Evolutionary conservation across 768 basidiomycete species (phyloP).

Genomic region (Phlebiopsis gigantea): DNA sequence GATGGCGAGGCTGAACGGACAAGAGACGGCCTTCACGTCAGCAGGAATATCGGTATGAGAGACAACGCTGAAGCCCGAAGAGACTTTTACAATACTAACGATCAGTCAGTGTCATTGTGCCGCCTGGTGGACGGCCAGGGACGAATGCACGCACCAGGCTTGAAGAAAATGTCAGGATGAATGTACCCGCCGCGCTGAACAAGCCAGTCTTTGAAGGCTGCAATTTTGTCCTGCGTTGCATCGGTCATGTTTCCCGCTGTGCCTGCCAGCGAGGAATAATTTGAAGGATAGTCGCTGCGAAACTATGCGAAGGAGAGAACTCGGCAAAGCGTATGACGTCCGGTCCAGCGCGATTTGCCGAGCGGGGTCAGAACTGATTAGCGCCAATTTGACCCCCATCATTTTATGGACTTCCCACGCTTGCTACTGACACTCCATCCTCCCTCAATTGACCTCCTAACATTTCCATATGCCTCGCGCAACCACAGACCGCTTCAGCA

Average conservation of each 20-base stretch:
- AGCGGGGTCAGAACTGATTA: not conserved
- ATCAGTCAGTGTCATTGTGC: not conserved
- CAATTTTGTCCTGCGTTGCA: constrained; percentile 6
- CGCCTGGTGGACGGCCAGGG: constrained; percentile 1
- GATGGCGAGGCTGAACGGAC: constrained; percentile 62
- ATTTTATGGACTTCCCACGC: not conserved
- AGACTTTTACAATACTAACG: constrained; percentile 9
- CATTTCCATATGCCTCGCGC: constrained; percentile 63
- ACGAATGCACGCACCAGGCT: constrained; percentile 35
- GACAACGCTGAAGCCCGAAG: constrained; percentile 43
- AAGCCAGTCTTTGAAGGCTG: constrained; percentile 48
- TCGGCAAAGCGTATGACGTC: not conserved
- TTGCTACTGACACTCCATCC: not conserved
- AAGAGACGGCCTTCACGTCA: constrained; percentile 56
- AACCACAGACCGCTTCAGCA: constrained; percentile 66
- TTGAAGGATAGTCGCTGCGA: not conserved
- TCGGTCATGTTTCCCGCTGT: not conserved
- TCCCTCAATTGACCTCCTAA: not conserved
- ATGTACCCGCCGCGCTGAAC: constrained; percentile 43
- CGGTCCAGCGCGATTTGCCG: not conserved
- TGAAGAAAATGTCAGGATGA: constrained; percentile 39
- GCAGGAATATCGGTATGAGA: constrained; percentile 42
- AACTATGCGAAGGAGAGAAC: not conserved
- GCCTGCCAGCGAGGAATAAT: not conserved
- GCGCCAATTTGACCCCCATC: not conserved